These are phyloP conservation scores for Spergularia marina DNA, from an alignment of 148 eudicot species.

Conservation along the genomic window DNA sequence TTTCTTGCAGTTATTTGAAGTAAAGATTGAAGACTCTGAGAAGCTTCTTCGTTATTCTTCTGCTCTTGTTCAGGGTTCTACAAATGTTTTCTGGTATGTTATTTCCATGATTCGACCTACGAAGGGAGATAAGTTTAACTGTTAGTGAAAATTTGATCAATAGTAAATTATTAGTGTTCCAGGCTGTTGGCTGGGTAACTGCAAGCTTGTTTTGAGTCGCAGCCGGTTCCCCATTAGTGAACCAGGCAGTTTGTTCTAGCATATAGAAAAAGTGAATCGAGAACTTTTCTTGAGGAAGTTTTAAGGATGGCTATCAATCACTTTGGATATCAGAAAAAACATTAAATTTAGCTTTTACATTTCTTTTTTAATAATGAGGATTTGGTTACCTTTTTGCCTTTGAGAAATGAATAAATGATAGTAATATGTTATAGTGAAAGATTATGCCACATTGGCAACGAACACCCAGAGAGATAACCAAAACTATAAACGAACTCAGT, in stretches of 20 bases:
- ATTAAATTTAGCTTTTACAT: background rate
- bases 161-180: background rate
- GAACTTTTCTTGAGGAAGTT: background rate
- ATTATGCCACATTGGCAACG: too few species aligned
- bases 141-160: background rate
- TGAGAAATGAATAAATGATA: too few species aligned
- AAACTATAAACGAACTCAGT: too few species aligned
- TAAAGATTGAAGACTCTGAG: slow-evolving; percentile 72
- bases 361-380: background rate
- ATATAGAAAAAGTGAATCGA: background rate
- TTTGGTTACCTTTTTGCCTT: too few species aligned
- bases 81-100: slow-evolving; percentile 88
- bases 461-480: too few species aligned
- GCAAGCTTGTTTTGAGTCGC: background rate
- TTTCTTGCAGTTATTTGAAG: slow-evolving; percentile 76
- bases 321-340: background rate
- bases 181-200: background rate
- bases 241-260: background rate
- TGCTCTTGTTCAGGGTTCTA: slow-evolving; percentile 96
- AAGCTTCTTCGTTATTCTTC: slow-evolving; percentile 91
- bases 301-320: background rate
- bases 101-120: background rate
- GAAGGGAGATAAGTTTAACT: background rate
- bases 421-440: too few species aligned
- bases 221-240: background rate